Percentiles rank a stretch among this genome's conserved stretches.
These are phyloP conservation scores for Coniella lustricola DNA, from an alignment of 2,329 filamentous ascomycete species.

Conservation along the genomic window DNA sequence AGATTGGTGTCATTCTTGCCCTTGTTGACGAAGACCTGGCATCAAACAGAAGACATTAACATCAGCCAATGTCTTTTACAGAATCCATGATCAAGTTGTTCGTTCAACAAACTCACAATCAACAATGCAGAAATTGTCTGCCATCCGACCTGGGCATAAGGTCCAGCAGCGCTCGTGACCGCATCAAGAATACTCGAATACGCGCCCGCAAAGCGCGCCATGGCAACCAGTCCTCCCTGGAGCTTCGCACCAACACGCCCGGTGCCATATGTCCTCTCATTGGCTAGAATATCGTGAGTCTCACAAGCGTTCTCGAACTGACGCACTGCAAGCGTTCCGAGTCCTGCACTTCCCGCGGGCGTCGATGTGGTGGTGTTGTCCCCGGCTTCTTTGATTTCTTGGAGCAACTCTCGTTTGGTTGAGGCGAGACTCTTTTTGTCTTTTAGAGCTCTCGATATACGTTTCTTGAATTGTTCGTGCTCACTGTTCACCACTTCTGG, in stretches of 20 bases:
- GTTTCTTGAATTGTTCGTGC: slow-evolving; percentile 1
- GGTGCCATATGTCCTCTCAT: background rate
- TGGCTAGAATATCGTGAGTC: background rate
- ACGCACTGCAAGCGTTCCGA: background rate
- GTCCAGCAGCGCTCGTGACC: slow-evolving; percentile 1
- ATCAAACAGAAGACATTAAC: too few relatives aligned
- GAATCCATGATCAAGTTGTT: background rate
- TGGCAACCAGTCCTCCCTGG: background rate
- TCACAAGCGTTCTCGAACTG: background rate
- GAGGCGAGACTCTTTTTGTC: background rate
- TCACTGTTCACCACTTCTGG: background rate
- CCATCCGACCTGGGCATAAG: slow-evolving; percentile 1
- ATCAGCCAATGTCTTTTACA: background rate
- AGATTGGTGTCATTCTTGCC: background rate
- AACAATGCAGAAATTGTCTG: slow-evolving; percentile 2
- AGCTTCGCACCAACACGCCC: background rate
- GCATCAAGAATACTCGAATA: slow-evolving; percentile 4
- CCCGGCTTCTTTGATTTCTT: background rate
- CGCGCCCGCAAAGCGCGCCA: slow-evolving; percentile 2
- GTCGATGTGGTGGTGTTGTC: background rate
- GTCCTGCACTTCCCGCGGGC: background rate
- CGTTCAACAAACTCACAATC: slow-evolving; percentile 3
- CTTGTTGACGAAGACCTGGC: slow-evolving; percentile 4
- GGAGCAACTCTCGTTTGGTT: background rate
- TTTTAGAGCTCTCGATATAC: background rate